Evolutionary conservation across 1,284 basidiomycete species (phyloP), one percentile per base, ranked within the genome.

Genomic region (Vanrija sp.): DNA sequence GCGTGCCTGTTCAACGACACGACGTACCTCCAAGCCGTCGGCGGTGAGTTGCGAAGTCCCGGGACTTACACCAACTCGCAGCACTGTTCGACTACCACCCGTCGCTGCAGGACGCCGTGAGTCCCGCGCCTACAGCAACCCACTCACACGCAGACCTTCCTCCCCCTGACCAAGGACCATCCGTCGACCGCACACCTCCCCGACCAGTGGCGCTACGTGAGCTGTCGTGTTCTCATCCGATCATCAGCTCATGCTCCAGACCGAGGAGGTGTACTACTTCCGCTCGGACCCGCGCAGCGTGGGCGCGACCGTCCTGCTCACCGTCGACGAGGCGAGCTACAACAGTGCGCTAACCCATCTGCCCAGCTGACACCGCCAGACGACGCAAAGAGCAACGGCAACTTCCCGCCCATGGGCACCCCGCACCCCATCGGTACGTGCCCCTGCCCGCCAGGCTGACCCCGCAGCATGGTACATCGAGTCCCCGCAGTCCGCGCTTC

Each of bases 41-140:
- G 84, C 62, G 64, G 71, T 71, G 58, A 58, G 69, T 60, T 16
- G 18, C 7, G 19, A 28, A 15, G 7, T 6, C 7, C 9, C 2
- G n/a, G 16, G 7, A 21, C 9, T n/a, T 14, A 15, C 8, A 19
- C 40, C 43, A 47, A 38, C 49, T 29, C 9, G 15, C 46, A 73
- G 85, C 87, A 4, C 81, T 80, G 57, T 89, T 90, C 65, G 86
- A 89, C 71, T 88, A 88, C 69, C 87, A 91, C 66, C 84, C 88
- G 0, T 77, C 74, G 8, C 69, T 89, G 8, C 83, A 85, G 68
- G 80, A 57, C 16, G 75, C 74, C 7, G 75, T 75, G 23, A 49
- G 74, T 34, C 18, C 26, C 39, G 2, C 3, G 21, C 12, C 43
- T 25, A 23, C 21, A 2, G 21, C 21, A 23, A 23, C 19, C 43